Conservation (phyloP, 2,329 filamentous ascomycete genomes). For the Septoria petroselini region DNA sequence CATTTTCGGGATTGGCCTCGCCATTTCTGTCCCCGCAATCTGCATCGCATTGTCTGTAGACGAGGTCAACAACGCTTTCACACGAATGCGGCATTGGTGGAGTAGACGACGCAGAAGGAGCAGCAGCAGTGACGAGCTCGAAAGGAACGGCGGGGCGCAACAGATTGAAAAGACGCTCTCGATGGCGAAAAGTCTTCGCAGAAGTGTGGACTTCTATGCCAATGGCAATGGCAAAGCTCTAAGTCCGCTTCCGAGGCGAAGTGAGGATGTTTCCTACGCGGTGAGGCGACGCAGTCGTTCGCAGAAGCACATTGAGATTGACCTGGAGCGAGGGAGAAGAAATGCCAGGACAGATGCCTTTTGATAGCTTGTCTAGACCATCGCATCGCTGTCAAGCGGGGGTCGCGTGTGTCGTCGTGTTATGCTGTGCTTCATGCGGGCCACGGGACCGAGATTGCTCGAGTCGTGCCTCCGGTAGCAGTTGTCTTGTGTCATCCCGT, state of each 20-base stretch:
- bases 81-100: slow-evolving; percentile 9
- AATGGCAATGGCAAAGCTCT: slow-evolving; percentile 15
- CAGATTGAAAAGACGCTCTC: slow-evolving; percentile 19
- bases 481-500: too few species aligned
- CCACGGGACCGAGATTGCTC: too few species aligned
- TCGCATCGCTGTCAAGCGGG: too few species aligned
- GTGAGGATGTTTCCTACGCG: slow-evolving; percentile 13
- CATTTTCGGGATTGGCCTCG: slow-evolving; percentile 55
- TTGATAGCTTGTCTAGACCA: background rate
- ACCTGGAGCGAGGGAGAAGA: slow-evolving; percentile 18
- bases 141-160: slow-evolving; percentile 10
- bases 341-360: slow-evolving; percentile 16
- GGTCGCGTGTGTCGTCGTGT: too few species aligned
- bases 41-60: slow-evolving; percentile 24
- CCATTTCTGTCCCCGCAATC: slow-evolving; percentile 47
- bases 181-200: slow-evolving; percentile 21
- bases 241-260: slow-evolving; percentile 14
- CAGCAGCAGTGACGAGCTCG: background rate
- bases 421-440: too few species aligned
- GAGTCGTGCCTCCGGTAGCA: too few species aligned
- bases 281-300: slow-evolving; percentile 7
- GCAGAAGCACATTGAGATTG: slow-evolving; percentile 9
- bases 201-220: slow-evolving; percentile 22
- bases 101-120: background rate
- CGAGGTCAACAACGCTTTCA: slow-evolving; percentile 16